These are phyloP conservation scores for Coleophoma eucalyptorum DNA, from an alignment of 2,329 filamentous ascomycete species.

Conservation along the genomic window DNA sequence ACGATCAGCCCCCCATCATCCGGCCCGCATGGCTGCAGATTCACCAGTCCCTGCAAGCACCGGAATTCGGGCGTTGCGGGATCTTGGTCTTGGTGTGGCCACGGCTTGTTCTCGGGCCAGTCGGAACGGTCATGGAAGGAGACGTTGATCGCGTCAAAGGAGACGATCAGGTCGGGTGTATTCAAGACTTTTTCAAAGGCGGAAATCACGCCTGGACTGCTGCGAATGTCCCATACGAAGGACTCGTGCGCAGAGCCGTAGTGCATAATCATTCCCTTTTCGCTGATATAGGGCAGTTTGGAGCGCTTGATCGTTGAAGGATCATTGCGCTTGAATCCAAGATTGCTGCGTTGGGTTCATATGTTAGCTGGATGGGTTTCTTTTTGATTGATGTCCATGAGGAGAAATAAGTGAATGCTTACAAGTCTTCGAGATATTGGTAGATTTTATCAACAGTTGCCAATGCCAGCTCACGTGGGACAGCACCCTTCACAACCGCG, in stretches of 20 bases:
- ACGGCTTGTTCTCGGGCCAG: slow-evolving; percentile 33
- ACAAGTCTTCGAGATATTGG: background rate
- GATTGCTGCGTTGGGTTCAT: background rate
- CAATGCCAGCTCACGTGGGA: background rate
- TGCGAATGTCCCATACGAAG: slow-evolving; percentile 43
- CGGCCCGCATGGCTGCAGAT: slow-evolving; percentile 32
- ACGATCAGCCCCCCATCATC: slow-evolving; percentile 32
- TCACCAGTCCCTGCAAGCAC: slow-evolving; percentile 48
- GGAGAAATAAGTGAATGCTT: background rate
- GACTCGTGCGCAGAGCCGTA: slow-evolving; percentile 44
- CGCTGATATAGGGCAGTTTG: slow-evolving; percentile 34
- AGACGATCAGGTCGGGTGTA: slow-evolving; percentile 42
- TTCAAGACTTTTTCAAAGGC: slow-evolving; percentile 43
- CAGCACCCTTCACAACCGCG: background rate
- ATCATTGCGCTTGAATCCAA: background rate
- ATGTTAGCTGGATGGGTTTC: background rate
- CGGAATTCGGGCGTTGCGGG: slow-evolving; percentile 40
- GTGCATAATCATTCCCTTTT: slow-evolving; percentile 43
- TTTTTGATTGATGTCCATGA: background rate
- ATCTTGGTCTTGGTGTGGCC: slow-evolving; percentile 43
- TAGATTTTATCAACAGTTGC: background rate
- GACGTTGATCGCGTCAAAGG: slow-evolving; percentile 34
- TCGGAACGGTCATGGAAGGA: slow-evolving; percentile 31
- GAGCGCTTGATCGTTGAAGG: slow-evolving; percentile 11
- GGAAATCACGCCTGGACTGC: slow-evolving; percentile 40